Evolutionary conservation across 1,284 basidiomycete genomes (phyloP).

Genomic region (Irpex sp.): DNA sequence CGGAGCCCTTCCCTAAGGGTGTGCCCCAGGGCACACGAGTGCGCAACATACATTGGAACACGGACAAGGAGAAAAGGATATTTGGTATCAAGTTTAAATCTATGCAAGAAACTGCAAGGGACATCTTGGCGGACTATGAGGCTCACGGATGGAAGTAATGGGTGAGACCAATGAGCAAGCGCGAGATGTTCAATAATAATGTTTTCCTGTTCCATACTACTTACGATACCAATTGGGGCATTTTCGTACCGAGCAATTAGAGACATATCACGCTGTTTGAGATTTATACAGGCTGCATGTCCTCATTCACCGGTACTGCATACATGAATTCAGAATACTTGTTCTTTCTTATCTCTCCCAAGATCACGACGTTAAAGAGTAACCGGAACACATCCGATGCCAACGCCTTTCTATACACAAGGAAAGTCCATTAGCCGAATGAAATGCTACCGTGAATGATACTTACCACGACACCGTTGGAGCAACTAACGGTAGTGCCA

Average conservation of each 20-base stretch:
- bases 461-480: constrained; percentile 11
- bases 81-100: constrained; percentile 44
- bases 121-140: constrained; percentile 39
- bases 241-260: no score
- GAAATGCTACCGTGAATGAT: no score
- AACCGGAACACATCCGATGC: constrained; percentile 10
- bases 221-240: no score
- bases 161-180: not conserved
- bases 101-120: constrained; percentile 37
- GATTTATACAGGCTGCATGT: no score
- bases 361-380: not conserved
- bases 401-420: constrained; percentile 1
- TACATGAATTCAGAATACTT: no score
- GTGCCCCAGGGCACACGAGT: not conserved
- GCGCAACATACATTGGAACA: constrained; percentile 23
- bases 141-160: constrained; percentile 33
- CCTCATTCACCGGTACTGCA: no score
- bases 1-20: not conserved
- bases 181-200: not conserved
- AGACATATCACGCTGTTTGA: no score
- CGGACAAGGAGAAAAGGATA: constrained; percentile 35
- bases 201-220: no score
- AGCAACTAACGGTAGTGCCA: constrained; percentile 7
- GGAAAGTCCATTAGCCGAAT: no score
- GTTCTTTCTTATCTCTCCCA: no score